Percentiles rank a stretch among this genome's conserved stretches.
Conservation (phyloP, 2,329 filamentous ascomycete genomes). For the Trichoderma oligosporum region DNA sequence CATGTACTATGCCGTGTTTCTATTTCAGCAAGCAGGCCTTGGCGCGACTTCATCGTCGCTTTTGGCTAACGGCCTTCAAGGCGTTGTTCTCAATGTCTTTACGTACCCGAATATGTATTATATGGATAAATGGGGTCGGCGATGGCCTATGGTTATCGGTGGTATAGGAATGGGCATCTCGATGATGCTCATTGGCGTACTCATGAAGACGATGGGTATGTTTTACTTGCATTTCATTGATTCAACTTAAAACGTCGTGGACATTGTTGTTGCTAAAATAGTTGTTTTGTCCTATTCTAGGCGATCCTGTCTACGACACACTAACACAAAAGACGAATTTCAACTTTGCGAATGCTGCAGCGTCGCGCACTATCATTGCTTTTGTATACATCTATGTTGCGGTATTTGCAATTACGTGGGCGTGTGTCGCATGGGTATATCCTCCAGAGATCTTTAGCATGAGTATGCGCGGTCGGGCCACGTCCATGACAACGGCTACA, state of each 20-base stretch:
- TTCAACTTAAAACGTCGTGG: background rate
- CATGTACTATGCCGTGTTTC: constrained; percentile 21
- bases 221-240: no score
- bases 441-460: constrained; percentile 50
- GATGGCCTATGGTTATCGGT: constrained; percentile 19
- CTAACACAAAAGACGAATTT: constrained; percentile 20
- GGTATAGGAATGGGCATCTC: constrained; percentile 20
- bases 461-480: constrained; percentile 25
- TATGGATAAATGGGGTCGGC: constrained; percentile 20
- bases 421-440: constrained; percentile 60
- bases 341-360: constrained; percentile 42
- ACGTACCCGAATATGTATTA: constrained; percentile 22
- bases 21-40: constrained; percentile 20
- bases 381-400: constrained; percentile 60
- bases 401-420: constrained; percentile 57
- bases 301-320: constrained; percentile 17
- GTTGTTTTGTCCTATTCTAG: no score
- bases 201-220: constrained; percentile 18
- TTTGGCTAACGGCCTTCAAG: constrained; percentile 18
- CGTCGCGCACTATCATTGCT: constrained; percentile 56
- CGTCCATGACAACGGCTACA: constrained; percentile 20
- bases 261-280: background rate
- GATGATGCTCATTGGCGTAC: constrained; percentile 19
- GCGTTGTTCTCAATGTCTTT: constrained; percentile 20
- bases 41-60: constrained; percentile 18